Evolutionary conservation across 23 red algal genomes (phyloP), one percentile per base, ranked within the genome.

Genomic region (Gracilaria gracilis): DNA sequence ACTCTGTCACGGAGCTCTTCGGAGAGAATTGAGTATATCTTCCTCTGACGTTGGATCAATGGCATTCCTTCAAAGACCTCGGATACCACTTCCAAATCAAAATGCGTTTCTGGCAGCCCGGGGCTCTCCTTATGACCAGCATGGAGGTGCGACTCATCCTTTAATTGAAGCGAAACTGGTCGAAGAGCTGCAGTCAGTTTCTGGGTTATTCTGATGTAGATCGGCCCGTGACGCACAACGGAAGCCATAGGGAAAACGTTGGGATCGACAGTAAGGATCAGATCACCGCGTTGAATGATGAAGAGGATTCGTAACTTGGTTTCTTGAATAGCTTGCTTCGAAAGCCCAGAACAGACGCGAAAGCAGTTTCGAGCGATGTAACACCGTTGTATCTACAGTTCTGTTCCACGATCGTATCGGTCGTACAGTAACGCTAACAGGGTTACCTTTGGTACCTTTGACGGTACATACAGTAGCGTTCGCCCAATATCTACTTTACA

Each of bases 101-200:
- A 96, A 81, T 96, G 95, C 9, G 95, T 96, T 59, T 96, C 95
- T n/a, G 80, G 88, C 20, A 59, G 49, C 16, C 62, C 61, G 23
- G 95, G 95, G 24, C 85, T 93, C 29, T 91, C 61, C 19, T 58
- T 62, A 57, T 96, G 95, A 34, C 82, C 83, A 40, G 73, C 88
- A 83, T 96, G 95, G 40, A 75, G 73, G 50, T 75, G 81, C 44
- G 88, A 88, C 66, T 96, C 88, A 82, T 96, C 95, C 27, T 80
- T 74, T 25, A 96, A 57, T n/a, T 80, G 75, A 25, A 96, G 55
- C 58, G 55, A 33, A 51, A 75, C 40, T 34, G 95, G 95, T 35
- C 82, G 42, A 57, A 96, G 82, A 34, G 57, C 88, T 9, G 82
- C 78, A 31, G 82, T 91, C 19, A 96, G 75, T 42, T 96, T 92